Evolutionary conservation across 345 rosid species (phyloP), one percentile per base, ranked within the genome.

Genomic region (Eucalyptus sp.): DNA sequence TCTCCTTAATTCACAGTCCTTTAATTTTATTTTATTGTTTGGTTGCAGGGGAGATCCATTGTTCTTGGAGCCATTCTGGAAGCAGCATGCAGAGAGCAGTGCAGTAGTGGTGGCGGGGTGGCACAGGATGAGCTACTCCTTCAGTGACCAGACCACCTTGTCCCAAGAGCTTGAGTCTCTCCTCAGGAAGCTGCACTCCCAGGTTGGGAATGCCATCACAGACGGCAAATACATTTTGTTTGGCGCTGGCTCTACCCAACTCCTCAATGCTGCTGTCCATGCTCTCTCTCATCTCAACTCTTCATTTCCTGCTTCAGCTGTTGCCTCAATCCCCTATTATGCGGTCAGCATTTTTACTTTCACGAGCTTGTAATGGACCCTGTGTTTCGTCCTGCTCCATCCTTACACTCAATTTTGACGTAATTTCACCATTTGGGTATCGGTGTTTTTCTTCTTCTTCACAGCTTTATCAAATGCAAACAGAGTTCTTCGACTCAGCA

Each of bases 191-290:
- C 87, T 96, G 37, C 99, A 96, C 86, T 76, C 89, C 60, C 13
- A 58, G 37, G 93, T 93, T 14, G 96, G 97, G 86, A 95, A 95
- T 68, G 96, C 98, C 50, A 89, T 92, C 12, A 91, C 97, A 8
- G 90, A 93, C 2, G 91, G 93, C 52, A 93, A 90, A 90, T 95
- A 62, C 46, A 80, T 96, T 12, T 7, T 93, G 24, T 95, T 94
- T 52, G 98, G 99, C n/a, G 91, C 89, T 16, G 98, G 99, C 64
- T 91, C 95, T 6, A 95, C 96, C 64, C 96, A 95, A 31, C 92
- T 97, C 86, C 94, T 97, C 37, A 93, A 90, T 88, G 97, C 97
- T 8, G 95, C 96, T 18, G 96, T 93, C 64, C 94, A 91, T 86
- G 96, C 97, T 43, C 91, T 95, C 46, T 92, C 96, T 87, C 87